Conservation (phyloP, 192 early-diverging fungal genomes). For the Entomortierella parvispora region DNA sequence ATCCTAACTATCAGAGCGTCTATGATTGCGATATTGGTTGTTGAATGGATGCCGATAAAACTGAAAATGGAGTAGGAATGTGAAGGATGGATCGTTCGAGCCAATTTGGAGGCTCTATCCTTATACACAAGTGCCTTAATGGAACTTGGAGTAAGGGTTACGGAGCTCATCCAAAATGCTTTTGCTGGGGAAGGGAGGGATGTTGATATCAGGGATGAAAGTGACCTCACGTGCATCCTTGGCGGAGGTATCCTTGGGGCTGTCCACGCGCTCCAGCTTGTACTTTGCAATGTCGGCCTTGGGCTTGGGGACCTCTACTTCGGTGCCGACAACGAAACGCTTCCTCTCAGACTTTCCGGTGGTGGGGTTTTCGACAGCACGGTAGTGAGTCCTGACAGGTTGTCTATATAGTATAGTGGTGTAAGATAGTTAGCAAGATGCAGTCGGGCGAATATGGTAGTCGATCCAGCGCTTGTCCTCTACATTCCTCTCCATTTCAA, state of each 20-base stretch:
- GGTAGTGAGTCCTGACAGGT: constrained; percentile 45
- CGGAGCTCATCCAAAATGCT: constrained; percentile 49
- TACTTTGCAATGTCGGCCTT: constrained; percentile 45
- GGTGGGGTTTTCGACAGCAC: constrained; percentile 12
- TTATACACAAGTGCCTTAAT: constrained; percentile 8
- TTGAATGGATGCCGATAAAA: too few species aligned
- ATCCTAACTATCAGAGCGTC: too few species aligned
- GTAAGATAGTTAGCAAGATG: too few species aligned
- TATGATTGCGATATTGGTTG: too few species aligned
- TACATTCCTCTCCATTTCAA: background rate
- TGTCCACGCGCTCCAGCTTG: constrained; percentile 46
- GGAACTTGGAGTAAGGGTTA: constrained; percentile 50
- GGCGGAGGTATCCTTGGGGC: constrained; percentile 46
- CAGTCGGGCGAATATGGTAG: too few species aligned
- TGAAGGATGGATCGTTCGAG: too few species aligned
- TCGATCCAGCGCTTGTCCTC: background rate
- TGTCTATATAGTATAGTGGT: constrained; percentile 17
- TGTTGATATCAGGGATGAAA: constrained; percentile 45
- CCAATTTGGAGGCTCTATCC: too few species aligned
- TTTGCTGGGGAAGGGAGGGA: constrained; percentile 49
- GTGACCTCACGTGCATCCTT: constrained; percentile 41
- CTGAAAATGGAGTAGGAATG: too few species aligned
- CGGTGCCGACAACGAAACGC: constrained; percentile 44
- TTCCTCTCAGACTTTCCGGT: constrained; percentile 44
- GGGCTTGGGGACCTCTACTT: constrained; percentile 49